Evolutionary conservation across 306 rosid genomes (phyloP).

Genomic region (Cucurbita moschata): DNA sequence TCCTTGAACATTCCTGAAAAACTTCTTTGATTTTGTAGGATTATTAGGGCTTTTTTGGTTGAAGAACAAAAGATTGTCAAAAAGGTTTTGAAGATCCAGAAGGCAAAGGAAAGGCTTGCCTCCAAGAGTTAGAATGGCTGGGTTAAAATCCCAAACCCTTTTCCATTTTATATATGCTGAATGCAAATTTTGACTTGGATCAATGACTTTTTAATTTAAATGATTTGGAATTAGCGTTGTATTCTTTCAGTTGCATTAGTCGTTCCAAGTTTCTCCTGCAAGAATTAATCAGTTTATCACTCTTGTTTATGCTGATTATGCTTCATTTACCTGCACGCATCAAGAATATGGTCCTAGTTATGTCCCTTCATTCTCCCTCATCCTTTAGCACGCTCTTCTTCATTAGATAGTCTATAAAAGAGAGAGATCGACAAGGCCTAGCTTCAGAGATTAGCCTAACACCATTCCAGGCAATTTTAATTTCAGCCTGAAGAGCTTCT

Average conservation of each 20-base stretch:
- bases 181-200: not conserved
- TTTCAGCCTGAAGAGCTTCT: not conserved
- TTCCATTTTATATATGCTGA: not conserved
- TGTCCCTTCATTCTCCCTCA: not conserved
- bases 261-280: not conserved
- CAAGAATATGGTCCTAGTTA: not conserved
- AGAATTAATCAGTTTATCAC: not conserved
- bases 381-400: not conserved
- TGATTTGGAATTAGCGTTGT: not conserved
- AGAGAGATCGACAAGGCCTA: too few relatives aligned
- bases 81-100: conserved; percentile 1
- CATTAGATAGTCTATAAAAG: not conserved
- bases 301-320: not conserved
- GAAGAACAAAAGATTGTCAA: conserved; percentile 3
- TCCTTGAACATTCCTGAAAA: not conserved
- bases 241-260: not conserved
- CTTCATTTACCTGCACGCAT: not conserved
- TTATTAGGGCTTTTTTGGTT: not conserved
- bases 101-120: not conserved
- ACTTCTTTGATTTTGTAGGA: not conserved
- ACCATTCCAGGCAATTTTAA: not conserved
- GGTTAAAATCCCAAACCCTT: not conserved
- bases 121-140: not conserved
- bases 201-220: not conserved
- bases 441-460: not conserved